Conservation (phyloP, 495 filamentous ascomycete species). For the Penicillium cinerascens region DNA sequence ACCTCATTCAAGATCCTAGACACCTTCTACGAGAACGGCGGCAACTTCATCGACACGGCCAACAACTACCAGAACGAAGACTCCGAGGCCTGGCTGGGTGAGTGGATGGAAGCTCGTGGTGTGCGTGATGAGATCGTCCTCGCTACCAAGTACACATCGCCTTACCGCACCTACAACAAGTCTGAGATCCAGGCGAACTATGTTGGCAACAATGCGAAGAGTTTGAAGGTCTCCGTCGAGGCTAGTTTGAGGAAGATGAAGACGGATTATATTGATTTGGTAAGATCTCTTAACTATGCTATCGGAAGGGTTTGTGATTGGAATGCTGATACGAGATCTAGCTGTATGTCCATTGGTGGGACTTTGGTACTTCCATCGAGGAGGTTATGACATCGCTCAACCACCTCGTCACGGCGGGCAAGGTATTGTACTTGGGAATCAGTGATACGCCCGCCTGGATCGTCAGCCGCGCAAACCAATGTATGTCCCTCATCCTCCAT, state of each 20-base stretch:
- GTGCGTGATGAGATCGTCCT: slow-evolving; percentile 29
- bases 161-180: slow-evolving; percentile 18
- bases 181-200: slow-evolving; percentile 48
- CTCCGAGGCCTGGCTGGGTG: slow-evolving; percentile 67
- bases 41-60: slow-evolving; percentile 77
- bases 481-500: slow-evolving; percentile 2
- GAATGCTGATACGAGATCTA: not conserved
- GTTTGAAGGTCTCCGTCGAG: slow-evolving; percentile 51
- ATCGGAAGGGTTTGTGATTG: not conserved
- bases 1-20: slow-evolving; percentile 63
- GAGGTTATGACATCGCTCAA: slow-evolving; percentile 47
- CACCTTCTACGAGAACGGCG: slow-evolving; percentile 60
- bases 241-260: slow-evolving; percentile 57
- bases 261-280: slow-evolving; percentile 71
- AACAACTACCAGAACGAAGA: slow-evolving; percentile 68
- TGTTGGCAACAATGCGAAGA: slow-evolving; percentile 56
- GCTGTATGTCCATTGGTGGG: slow-evolving; percentile 44
- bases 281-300: slow-evolving; percentile 20
- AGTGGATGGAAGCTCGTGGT: slow-evolving; percentile 14
- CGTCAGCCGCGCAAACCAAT: slow-evolving; percentile 61
- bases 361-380: slow-evolving; percentile 39
- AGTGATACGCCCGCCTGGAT: slow-evolving; percentile 58
- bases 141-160: slow-evolving; percentile 68
- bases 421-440: slow-evolving; percentile 48
- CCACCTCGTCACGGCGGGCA: slow-evolving; percentile 33